Evolutionary conservation across 2,329 filamentous ascomycete species (phyloP).

Genomic region (Pyrenophora tritici-repentis): DNA sequence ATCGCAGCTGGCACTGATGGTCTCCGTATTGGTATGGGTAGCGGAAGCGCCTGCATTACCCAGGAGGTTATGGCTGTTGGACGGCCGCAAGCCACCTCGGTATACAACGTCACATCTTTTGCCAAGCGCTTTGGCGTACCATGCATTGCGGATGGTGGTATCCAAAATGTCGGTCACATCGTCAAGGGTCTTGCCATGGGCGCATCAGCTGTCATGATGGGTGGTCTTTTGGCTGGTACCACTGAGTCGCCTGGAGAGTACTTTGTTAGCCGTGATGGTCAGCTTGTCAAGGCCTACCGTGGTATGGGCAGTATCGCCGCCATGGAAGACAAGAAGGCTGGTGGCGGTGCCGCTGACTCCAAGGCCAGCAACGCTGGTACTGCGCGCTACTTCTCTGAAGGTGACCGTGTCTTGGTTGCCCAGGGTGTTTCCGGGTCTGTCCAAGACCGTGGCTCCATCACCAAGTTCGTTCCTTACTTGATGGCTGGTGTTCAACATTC

Average conservation of each 20-base stretch:
- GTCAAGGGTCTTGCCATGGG: slow-evolving; percentile 97
- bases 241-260: slow-evolving; percentile 97
- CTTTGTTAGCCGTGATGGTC: slow-evolving; percentile 93
- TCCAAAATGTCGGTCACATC: slow-evolving; percentile 98
- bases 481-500: slow-evolving; percentile 96
- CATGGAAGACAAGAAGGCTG: slow-evolving; percentile 99
- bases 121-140: slow-evolving; percentile 93
- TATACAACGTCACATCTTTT: slow-evolving; percentile 87
- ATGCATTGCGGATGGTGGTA: slow-evolving; percentile 95
- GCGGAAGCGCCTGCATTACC: slow-evolving; percentile 96
- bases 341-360: slow-evolving; percentile 69
- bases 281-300: slow-evolving; percentile 98
- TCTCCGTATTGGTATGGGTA: slow-evolving; percentile 98
- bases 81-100: slow-evolving; percentile 90
- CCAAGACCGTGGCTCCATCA: slow-evolving; percentile 81
- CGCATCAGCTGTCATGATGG: slow-evolving; percentile 98
- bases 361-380: slow-evolving; percentile 88
- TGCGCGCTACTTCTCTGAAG: slow-evolving; percentile 97
- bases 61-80: slow-evolving; percentile 99
- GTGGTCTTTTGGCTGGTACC: slow-evolving; percentile 92
- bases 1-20: slow-evolving; percentile 96
- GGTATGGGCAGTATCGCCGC: slow-evolving; percentile 99
- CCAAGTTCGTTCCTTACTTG: slow-evolving; percentile 95
- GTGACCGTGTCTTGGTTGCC: slow-evolving; percentile 90
- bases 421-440: slow-evolving; percentile 93